Conservation (phyloP, 305 asterid genomes). For the Solanum chacoense region DNA sequence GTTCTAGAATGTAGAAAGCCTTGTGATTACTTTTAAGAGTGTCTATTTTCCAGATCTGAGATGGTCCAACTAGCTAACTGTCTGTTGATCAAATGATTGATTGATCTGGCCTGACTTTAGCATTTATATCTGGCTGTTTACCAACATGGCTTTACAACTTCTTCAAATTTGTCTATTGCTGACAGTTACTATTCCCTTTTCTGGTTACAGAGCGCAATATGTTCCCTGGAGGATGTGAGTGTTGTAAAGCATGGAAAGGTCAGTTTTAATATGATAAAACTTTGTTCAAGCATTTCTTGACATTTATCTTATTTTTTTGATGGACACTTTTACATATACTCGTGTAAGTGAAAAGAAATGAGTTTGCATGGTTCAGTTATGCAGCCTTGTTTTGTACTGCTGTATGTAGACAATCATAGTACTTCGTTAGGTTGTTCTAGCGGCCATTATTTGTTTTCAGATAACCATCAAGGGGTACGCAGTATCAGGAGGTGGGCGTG, state of each 20-base stretch:
- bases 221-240: conserved; percentile 69
- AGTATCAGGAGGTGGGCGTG: conserved; percentile 90
- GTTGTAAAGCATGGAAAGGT: conserved; percentile 75
- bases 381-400: neutral
- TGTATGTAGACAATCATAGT: neutral
- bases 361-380: neutral
- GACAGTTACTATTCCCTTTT: conserved; percentile 5
- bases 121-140: neutral
- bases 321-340: neutral
- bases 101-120: neutral
- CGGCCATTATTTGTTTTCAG: conserved; percentile 24
- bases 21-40: neutral
- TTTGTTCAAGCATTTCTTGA: neutral
- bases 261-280: conserved; percentile 10
- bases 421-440: neutral
- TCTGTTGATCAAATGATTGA: neutral
- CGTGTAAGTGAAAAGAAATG: neutral
- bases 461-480: conserved; percentile 79
- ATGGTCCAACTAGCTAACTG: neutral
- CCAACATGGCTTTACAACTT: neutral
- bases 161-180: neutral
- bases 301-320: neutral
- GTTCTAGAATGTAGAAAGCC: neutral
- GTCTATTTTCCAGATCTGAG: neutral
- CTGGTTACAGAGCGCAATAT: conserved; percentile 79